Evolutionary conservation across 805 yeast species (phyloP).

Genomic region (Ascoidea rubescens): DNA sequence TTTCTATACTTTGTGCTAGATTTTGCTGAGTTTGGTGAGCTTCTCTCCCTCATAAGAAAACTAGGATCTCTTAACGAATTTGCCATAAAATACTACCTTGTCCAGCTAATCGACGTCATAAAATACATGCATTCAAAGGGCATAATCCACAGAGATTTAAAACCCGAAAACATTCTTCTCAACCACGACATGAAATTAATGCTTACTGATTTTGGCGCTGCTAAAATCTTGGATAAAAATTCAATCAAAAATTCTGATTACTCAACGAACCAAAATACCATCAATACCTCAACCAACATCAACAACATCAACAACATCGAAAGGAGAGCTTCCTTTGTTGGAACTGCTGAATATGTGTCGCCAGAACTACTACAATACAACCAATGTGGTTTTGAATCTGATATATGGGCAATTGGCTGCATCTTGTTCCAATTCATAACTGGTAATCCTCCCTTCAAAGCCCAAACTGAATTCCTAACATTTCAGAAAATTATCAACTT

Average conservation of each 20-base stretch:
- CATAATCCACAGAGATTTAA: slow-evolving; percentile 84
- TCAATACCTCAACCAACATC: slow-evolving; percentile 19
- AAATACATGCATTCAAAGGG: slow-evolving; percentile 81
- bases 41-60: slow-evolving; percentile 63
- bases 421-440: slow-evolving; percentile 70
- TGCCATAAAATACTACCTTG: slow-evolving; percentile 68
- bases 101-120: slow-evolving; percentile 83
- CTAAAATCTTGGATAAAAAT: slow-evolving; percentile 41
- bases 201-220: slow-evolving; percentile 98
- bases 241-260: slow-evolving; percentile 7
- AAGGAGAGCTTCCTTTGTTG: slow-evolving; percentile 72
- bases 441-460: slow-evolving; percentile 85
- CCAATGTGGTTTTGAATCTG: slow-evolving; percentile 71
- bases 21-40: slow-evolving; percentile 91
- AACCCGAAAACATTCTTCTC: slow-evolving; percentile 84
- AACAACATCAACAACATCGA: slow-evolving; percentile 19
- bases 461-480: slow-evolving; percentile 69
- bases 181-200: slow-evolving; percentile 78
- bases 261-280: neutral
- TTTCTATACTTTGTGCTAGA: slow-evolving; percentile 86
- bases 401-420: slow-evolving; percentile 92
- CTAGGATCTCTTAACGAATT: slow-evolving; percentile 65
- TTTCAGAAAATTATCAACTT: slow-evolving; percentile 77
- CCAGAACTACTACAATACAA: slow-evolving; percentile 78
- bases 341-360: slow-evolving; percentile 93